Conservation (phyloP, 1,284 basidiomycete genomes). For the Sporisorium reilianum region DNA sequence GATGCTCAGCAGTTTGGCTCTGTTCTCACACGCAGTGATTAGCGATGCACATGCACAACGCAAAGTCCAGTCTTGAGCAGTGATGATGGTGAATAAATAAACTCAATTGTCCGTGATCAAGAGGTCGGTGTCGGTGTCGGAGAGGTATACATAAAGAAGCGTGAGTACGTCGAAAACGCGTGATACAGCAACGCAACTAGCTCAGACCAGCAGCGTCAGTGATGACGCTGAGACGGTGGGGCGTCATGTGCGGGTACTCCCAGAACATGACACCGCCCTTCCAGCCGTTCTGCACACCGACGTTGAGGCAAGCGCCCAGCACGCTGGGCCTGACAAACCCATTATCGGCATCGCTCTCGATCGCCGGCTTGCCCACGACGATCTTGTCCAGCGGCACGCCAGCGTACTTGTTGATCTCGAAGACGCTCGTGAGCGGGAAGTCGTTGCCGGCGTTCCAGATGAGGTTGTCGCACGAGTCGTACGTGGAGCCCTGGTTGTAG, state of each 20-base stretch:
- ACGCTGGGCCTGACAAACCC: conserved; percentile 75
- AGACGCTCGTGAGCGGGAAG: conserved; percentile 74
- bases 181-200: too few species aligned
- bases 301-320: conserved; percentile 74
- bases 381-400: conserved; percentile 74
- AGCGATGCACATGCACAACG: background rate
- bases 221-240: conserved; percentile 39
- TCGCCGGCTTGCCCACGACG: conserved; percentile 77
- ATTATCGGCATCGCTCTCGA: conserved; percentile 73
- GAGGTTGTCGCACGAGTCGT: conserved; percentile 69
- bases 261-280: conserved; percentile 72
- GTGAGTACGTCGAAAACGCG: too few species aligned
- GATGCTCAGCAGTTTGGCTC: too few species aligned
- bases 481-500: conserved; percentile 55
- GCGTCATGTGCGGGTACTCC: conserved; percentile 56
- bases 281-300: conserved; percentile 76
- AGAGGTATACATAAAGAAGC: too few species aligned
- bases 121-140: conserved; percentile 1
- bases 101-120: conserved; percentile 42
- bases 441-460: conserved; percentile 73
- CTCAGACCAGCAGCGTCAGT: conserved; percentile 41
- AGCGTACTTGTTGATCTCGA: conserved; percentile 75
- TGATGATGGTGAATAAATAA: background rate
- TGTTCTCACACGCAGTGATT: too few species aligned
- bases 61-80: background rate